Base-by-base conservation (phyloP, 148 eudicot genomes). In the Chenopodium album region DNA sequence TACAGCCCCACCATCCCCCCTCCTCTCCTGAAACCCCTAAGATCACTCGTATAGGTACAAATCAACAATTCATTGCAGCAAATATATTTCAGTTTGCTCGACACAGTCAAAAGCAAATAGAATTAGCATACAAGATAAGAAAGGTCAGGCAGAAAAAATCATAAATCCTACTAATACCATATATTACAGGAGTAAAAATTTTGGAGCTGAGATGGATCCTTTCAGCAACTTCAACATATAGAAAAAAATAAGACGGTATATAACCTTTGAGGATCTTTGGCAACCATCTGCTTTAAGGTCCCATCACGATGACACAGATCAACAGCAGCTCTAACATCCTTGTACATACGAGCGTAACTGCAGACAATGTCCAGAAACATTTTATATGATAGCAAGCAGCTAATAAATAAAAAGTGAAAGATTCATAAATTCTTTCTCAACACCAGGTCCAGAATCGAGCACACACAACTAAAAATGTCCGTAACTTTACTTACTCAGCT, bases 241-340 rank as follows among this genome's bases (percentile, higher is more conserved):
- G n/a, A 14, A 50, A 62, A 48, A 9, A 22, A 10, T 73, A 23
- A 13, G 5, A 41, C 2, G 34, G 63, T 65, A 34, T 32, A 34
- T 82, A 89, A 96, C 99, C 92, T 88, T 87, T 86, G 85, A 78
- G 99, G 99, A 88, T 96, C 95, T 88, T 91, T 84, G 79, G 99
- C 99, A 80, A 96, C 99, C 99, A 92, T 92, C 83, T 88, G 90
- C 83, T 96, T 96, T 83, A 96, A 82, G 80, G 99, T 96, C 79
- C 99, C 99, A 79, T 96, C 99, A 85, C 95, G 95, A 87, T 96
- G 99, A 86, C 99, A 96, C 88, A 94, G 85, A 84, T 94, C 98
- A 47, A 96, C 98, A 79, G 99, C 99, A 81, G 99, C 97, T 88
- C 98, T 90, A 82, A 94, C 98, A 87, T 96, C 99, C 86, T 88